Base-by-base conservation (phyloP, 495 filamentous ascomycete genomes). In the Xylaria flabelliformis region DNA sequence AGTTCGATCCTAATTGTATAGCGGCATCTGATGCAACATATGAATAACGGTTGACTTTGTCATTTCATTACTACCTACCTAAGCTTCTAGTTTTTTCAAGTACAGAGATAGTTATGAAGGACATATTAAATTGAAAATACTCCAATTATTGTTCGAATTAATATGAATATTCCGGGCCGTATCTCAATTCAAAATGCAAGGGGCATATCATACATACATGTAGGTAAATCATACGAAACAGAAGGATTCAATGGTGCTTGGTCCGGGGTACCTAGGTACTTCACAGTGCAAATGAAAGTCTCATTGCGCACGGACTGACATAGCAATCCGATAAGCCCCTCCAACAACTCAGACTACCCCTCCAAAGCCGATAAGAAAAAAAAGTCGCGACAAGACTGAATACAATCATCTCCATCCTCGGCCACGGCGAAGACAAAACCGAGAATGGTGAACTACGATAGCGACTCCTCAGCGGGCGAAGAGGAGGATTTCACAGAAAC, bases 381-480 rank as follows among this genome's bases (percentile, higher is more conserved):
- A 74, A 74, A 69, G 67, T 53, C 51, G 39, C 68, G 41, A 44
- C 42, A 17, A 48, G 34, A 69, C 19, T 26, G 34, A 63, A 42
- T 34, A 36, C 34, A 4, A 51, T 70, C 24, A 7, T 10, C 26
- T 62, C 15, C 42, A 46, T 62, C 10, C 24, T 53, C 58, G 48
- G 26, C 13, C 17, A 17, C 34, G 21, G 12, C 29, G 29, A 53
- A 15, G 46, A 19, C 12, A 42, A 44, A 55, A 21, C n/a, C n/a
- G 5, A 79, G 73, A 3, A 98, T 98, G 95, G 89, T 91, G 64
- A 83, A 88, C 21, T 93, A 97, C 78, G 93, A 96, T 74, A 95
- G 92, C 78, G 95, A 98, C 77, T 93, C 93, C 41, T 93, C 92
- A 4, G 87, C 82, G 8, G 91, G 86, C 41, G 93, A 93, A 56